Evolutionary conservation across 495 filamentous ascomycete genomes (phyloP), one percentile per base, ranked within the genome.

Genomic region (Talaromyces trachyspermus): DNA sequence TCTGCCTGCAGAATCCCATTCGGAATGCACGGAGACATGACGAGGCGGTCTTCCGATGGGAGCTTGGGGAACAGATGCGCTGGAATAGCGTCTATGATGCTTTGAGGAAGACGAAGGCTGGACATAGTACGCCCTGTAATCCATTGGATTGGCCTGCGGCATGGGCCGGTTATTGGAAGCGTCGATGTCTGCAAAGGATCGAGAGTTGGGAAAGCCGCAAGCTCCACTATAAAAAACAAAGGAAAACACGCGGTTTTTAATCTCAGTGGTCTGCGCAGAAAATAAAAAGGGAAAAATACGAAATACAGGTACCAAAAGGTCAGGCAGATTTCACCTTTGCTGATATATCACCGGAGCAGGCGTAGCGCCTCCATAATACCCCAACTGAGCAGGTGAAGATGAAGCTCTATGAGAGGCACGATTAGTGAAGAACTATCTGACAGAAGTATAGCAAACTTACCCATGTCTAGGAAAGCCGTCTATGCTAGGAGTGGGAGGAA

Each of bases 381-480:
- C 49, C 30, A 56, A 49, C 32, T 66, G 64, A 10, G 62, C 63
- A 46, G 64, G 57, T 50, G 68, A 59, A 30, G 57, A 40, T 15
- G 15, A 41, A 26, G 22, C 17, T 26, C 26, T 49, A 33, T 41
- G 29, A 7, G 32, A 53, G 6, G 44, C 42, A 26, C 48, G 25
- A 40, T 19, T 29, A 12, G 49, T 40, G 19, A 43, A 44, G n/a
- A n/a, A n/a, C n/a, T n/a, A 45, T 17, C 42, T 60, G 38, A 37
- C 36, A 61, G 10, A 30, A 18, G 33, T 5, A 3, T 12, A 26
- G 8, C 43, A 11, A 9, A 67, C 68, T 69, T 41, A 73, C 69
- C 68, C 71, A 44, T 62, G 58, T 51, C 62, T 66, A 63, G 66
- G 64, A 53, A 64, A 58, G 25, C 61, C 51, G 51, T 71, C 66